phyloP scores from a whole-genome alignment of 2,329 filamentous ascomycete species.

The Colletotrichum australisinense region DNA sequence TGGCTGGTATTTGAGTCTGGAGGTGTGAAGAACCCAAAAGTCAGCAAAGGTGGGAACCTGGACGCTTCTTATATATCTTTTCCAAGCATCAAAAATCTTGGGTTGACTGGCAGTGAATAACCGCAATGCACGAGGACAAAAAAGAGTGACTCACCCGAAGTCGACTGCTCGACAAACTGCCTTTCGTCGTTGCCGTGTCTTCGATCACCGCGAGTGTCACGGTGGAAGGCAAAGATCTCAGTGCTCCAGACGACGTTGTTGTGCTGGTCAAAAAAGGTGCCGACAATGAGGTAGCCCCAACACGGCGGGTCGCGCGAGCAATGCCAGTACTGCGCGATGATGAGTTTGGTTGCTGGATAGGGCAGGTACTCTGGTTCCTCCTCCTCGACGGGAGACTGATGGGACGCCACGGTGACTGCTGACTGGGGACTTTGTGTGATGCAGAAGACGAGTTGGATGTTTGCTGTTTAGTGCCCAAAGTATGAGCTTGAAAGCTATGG shows the following conservation, averaged over 20 bases:
- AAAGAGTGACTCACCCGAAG: conserved; percentile 29
- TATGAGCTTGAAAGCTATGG: neutral
- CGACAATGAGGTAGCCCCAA: conserved; percentile 61
- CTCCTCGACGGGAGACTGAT: neutral
- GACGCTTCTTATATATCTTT: neutral
- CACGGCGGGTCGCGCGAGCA: conserved; percentile 44
- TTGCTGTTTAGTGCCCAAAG: neutral
- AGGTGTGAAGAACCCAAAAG: neutral
- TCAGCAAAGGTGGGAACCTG: neutral
- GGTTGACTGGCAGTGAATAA: conserved; percentile 12
- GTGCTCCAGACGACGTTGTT: conserved; percentile 58
- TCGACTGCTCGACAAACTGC: neutral
- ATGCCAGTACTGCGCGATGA: conserved; percentile 56
- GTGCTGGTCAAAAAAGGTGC: conserved; percentile 57
- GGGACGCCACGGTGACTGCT: conserved; percentile 23
- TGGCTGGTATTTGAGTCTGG: neutral
- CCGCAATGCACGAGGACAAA: neutral
- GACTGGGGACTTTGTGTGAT: neutral
- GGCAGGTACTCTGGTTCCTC: conserved; percentile 47
- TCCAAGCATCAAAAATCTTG: accelerated
- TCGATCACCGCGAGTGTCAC: neutral
- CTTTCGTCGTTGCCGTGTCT: neutral
- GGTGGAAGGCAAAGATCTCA: conserved; percentile 49
- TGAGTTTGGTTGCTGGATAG: conserved; percentile 56
- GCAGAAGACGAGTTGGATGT: neutral